Evolutionary conservation across 2,329 filamentous ascomycete species (phyloP).

Genomic region (Trichoderma citrinoviride): DNA sequence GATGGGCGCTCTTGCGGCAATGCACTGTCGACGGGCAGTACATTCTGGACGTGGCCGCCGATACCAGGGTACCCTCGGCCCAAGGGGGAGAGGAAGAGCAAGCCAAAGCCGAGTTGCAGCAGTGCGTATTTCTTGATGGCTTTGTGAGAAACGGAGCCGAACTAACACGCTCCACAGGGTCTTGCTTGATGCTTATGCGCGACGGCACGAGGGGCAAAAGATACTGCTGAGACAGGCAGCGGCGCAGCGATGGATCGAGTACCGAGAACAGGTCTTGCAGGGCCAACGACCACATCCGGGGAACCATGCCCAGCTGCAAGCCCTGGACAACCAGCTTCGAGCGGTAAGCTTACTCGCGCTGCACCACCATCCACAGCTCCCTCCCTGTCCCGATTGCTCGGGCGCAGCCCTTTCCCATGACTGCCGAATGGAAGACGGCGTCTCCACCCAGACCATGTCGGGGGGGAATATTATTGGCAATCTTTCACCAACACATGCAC

Average conservation of each 20-base stretch:
- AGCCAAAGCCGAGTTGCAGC: constrained; percentile 59
- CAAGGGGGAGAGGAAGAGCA: constrained; percentile 58
- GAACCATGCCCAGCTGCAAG: constrained; percentile 49
- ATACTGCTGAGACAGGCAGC: constrained; percentile 61
- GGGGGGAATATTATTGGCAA: neutral
- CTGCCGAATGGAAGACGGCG: neutral
- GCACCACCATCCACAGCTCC: neutral
- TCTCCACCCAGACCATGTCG: constrained; percentile 4
- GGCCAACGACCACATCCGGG: constrained; percentile 48
- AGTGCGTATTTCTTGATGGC: constrained; percentile 44
- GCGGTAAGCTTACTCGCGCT: constrained; percentile 42
- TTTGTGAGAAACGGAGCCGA: neutral
- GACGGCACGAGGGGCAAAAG: constrained; percentile 63
- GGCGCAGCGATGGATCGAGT: constrained; percentile 58
- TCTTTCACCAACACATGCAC: constrained; percentile 1
- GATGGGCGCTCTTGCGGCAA: constrained; percentile 61
- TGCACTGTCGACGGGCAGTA: constrained; percentile 61
- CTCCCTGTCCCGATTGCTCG: neutral
- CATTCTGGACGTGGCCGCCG: constrained; percentile 63
- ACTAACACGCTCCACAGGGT: constrained; percentile 41
- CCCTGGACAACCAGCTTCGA: constrained; percentile 57
- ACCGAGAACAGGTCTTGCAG: constrained; percentile 52
- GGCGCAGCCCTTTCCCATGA: neutral
- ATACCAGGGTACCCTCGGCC: constrained; percentile 55
- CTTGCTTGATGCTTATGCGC: constrained; percentile 57